Percentiles rank a stretch among this genome's conserved stretches.
These are phyloP conservation scores for Entophlyctis luteolus DNA, from an alignment of 192 early-diverging fungal genomes.

Conservation along the genomic window DNA sequence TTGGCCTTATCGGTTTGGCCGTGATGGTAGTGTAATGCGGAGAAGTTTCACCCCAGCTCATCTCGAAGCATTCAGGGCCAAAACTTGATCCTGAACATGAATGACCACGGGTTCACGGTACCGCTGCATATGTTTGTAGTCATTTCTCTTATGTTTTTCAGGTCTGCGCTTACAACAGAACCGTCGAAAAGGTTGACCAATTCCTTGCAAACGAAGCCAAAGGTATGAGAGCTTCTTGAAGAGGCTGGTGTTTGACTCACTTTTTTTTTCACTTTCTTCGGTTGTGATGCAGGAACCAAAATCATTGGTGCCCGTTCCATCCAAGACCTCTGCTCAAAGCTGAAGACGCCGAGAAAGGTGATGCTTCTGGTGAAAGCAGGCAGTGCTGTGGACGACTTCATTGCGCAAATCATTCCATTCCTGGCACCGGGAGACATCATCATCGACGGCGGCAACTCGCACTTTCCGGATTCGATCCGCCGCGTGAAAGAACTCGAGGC, in stretches of 20 bases:
- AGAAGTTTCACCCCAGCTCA: no score
- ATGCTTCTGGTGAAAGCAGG: conserved; percentile 99
- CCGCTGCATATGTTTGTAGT: neutral
- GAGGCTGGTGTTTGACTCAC: no score
- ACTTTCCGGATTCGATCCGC: conserved; percentile 94
- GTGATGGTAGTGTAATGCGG: conserved; percentile 99
- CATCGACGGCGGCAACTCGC: conserved; percentile 98
- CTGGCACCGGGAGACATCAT: conserved; percentile 89
- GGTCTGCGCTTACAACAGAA: conserved; percentile 96
- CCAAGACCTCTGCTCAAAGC: conserved; percentile 88
- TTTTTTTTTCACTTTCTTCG: neutral
- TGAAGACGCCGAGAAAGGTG: conserved; percentile 94
- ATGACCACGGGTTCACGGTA: conserved; percentile 87
- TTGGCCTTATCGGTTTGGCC: conserved; percentile 98
- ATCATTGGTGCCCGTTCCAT: conserved; percentile 91
- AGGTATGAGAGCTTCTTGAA: conserved; percentile 52
- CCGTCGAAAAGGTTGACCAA: conserved; percentile 86
- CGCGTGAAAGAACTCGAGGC: conserved; percentile 81
- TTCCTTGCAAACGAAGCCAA: conserved; percentile 97
- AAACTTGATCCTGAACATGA: conserved; percentile 98
- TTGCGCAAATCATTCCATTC: conserved; percentile 80
- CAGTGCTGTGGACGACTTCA: conserved; percentile 89
- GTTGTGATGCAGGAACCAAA: conserved; percentile 66
- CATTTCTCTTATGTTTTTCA: neutral
- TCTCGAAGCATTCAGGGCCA: conserved; percentile 73